Evolutionary conservation across 2,329 filamentous ascomycete genomes (phyloP).

Genomic region (Aspergillus sergii): DNA sequence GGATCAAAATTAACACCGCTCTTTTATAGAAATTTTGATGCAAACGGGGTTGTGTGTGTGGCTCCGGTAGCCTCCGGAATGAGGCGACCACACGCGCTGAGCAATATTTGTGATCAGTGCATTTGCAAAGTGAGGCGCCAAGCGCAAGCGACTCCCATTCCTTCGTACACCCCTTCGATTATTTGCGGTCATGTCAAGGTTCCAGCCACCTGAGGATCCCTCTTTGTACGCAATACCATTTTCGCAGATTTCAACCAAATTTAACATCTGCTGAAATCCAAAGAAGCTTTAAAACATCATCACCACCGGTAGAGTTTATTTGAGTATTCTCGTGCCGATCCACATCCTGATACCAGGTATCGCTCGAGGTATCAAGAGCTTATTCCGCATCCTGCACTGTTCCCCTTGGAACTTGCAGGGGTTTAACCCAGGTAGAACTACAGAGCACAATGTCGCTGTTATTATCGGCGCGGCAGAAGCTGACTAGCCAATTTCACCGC

Average conservation of each 20-base stretch:
- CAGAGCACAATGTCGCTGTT: not conserved
- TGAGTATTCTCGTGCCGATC: not conserved
- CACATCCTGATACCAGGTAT: not conserved
- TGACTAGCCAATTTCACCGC: constrained; percentile 5
- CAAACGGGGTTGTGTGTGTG: constrained; percentile 2
- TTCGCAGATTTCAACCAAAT: not conserved
- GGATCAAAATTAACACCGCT: constrained; percentile 16
- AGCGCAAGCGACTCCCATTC: constrained; percentile 11
- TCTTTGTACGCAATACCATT: not conserved
- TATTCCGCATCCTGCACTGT: not conserved
- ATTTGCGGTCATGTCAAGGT: not conserved
- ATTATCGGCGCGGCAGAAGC: constrained; percentile 1
- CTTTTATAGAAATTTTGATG: constrained; percentile 12
- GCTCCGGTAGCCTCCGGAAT: constrained; percentile 19
- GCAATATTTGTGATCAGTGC: constrained; percentile 16
- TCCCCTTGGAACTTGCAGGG: constrained; percentile 7
- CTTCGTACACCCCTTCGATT: constrained; percentile 14
- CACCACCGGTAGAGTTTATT: not conserved
- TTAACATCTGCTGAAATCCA: not conserved
- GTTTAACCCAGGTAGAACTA: constrained; percentile 1
- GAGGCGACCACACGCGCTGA: constrained; percentile 22
- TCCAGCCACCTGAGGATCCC: constrained; percentile 1
- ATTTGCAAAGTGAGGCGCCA: constrained; percentile 27
- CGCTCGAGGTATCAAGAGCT: not conserved
- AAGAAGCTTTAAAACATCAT: not conserved